Conservation (phyloP, 2,329 filamentous ascomycete species). For the Aspergillus sp. region DNA sequence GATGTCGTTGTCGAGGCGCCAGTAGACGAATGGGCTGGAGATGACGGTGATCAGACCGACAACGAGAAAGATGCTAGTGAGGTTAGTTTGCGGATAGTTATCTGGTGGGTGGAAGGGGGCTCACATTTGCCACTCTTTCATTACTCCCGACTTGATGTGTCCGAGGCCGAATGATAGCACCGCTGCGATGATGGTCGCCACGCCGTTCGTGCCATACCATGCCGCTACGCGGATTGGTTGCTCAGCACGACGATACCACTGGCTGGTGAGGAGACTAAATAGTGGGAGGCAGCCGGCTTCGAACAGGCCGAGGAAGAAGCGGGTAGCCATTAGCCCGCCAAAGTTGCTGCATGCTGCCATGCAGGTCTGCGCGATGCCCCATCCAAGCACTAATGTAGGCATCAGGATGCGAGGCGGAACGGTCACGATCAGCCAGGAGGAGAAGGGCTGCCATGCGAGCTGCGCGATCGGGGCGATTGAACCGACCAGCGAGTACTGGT, state of each 20-base stretch:
- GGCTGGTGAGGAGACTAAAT: slow-evolving; percentile 49
- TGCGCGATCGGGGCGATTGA: slow-evolving; percentile 63
- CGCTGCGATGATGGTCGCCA: slow-evolving; percentile 60
- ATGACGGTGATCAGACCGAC: slow-evolving; percentile 63
- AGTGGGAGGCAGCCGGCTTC: slow-evolving; percentile 54
- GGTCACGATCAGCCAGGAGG: slow-evolving; percentile 61
- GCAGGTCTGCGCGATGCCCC: slow-evolving; percentile 51
- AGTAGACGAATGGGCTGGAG: slow-evolving; percentile 61
- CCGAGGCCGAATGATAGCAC: slow-evolving; percentile 60
- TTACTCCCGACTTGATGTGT: slow-evolving; percentile 50
- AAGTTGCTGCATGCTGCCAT: slow-evolving; percentile 54
- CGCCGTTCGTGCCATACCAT: slow-evolving; percentile 67
- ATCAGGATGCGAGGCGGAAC: slow-evolving; percentile 62
- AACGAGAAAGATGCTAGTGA: slow-evolving; percentile 58
- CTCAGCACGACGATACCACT: slow-evolving; percentile 55
- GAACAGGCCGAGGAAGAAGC: slow-evolving; percentile 57
- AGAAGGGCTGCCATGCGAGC: slow-evolving; percentile 63
- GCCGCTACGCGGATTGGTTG: slow-evolving; percentile 64
- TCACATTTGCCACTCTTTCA: slow-evolving; percentile 56
- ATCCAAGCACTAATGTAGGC: slow-evolving; percentile 52
- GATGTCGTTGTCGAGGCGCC: slow-evolving; percentile 60
- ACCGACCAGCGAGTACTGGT: slow-evolving; percentile 60
- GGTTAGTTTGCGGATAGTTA: neutral
- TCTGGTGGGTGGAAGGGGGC: slow-evolving; percentile 5
- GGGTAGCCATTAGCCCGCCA: slow-evolving; percentile 48